Evolutionary conservation across 140 eudicot genomes (phyloP).

Genomic region (Anethum foeniculum): DNA sequence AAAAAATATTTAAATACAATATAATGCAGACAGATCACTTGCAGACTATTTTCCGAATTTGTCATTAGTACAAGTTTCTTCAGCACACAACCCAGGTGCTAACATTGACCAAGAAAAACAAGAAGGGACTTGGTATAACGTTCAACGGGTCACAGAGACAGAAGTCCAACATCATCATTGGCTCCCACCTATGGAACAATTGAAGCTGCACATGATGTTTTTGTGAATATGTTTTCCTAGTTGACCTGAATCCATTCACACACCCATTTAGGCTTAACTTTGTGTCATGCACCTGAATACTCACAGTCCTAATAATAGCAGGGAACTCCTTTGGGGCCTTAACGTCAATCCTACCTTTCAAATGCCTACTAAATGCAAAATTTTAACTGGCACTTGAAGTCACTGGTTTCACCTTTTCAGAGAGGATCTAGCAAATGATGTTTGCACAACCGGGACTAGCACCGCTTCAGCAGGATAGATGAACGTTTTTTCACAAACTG

Average conservation of each 20-base stretch:
- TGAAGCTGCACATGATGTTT: background rate
- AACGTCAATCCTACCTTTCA: background rate
- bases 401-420: constrained; percentile 48
- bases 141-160: background rate
- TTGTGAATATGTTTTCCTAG: background rate
- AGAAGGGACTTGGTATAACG: background rate
- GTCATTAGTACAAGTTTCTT: background rate
- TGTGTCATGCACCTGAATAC: background rate
- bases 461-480: constrained; percentile 92
- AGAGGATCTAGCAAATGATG: constrained; percentile 81
- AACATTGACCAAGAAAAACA: constrained; percentile 1
- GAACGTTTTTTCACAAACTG: constrained; percentile 54
- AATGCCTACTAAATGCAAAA: background rate
- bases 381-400: background rate
- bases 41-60: background rate
- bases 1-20: background rate
- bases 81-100: background rate
- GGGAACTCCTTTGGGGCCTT: background rate
- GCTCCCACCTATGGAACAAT: background rate
- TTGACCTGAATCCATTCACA: background rate
- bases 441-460: constrained; percentile 86
- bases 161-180: background rate
- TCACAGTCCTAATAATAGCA: background rate
- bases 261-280: background rate
- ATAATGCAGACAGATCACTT: background rate